Conservation (phyloP, 2,329 filamentous ascomycete species). For the Pezizomycotina sp. region DNA sequence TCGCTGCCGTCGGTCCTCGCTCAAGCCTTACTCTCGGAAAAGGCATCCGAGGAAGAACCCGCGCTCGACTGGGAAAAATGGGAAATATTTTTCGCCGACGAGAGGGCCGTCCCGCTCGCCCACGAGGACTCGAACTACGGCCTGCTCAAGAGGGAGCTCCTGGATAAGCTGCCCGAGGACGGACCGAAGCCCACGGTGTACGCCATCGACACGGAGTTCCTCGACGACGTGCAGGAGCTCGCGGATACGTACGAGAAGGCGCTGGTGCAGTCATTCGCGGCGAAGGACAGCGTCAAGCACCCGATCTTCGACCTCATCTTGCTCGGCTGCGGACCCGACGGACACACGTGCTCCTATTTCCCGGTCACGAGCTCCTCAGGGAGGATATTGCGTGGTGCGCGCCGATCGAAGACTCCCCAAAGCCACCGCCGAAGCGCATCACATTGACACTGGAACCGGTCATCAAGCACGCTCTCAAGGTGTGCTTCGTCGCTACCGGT, state of each 20-base stretch:
- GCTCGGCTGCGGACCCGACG: constrained; percentile 85
- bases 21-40: constrained; percentile 53
- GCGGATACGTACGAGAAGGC: constrained; percentile 86
- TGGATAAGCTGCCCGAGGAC: constrained; percentile 66
- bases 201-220: constrained; percentile 29
- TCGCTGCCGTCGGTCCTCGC: constrained; percentile 80
- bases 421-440: constrained; percentile 79
- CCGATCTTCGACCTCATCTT: constrained; percentile 91
- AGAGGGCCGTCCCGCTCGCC: constrained; percentile 82
- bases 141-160: constrained; percentile 68
- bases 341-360: constrained; percentile 96
- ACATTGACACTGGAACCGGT: constrained; percentile 87
- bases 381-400: constrained; percentile 86
- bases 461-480: constrained; percentile 65
- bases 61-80: constrained; percentile 63
- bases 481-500: constrained; percentile 85
- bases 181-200: constrained; percentile 36
- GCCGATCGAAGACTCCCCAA: constrained; percentile 80
- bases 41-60: constrained; percentile 25
- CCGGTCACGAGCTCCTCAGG: constrained; percentile 67
- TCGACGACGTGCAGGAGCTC: constrained; percentile 73
- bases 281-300: constrained; percentile 80
- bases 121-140: constrained; percentile 89
- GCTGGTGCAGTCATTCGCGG: constrained; percentile 72
- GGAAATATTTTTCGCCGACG: constrained; percentile 98